Base-by-base conservation (phyloP, 2,329 filamentous ascomycete species). In the Immersiporthe knoxdaviesiana region DNA sequence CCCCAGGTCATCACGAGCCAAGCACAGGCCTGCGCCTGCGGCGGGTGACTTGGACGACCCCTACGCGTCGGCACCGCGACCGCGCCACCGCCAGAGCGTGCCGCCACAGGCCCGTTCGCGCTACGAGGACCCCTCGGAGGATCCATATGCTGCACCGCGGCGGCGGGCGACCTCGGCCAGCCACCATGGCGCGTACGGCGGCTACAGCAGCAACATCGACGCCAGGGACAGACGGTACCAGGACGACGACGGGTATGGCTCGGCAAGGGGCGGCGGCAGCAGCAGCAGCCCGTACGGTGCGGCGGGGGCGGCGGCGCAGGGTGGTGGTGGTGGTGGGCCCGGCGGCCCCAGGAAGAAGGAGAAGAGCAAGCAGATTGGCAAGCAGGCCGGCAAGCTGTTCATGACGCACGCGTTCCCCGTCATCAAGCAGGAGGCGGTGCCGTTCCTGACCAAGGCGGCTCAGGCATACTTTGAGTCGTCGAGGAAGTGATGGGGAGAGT, bases 361-460 rank as follows among this genome's bases (percentile, higher is more conserved):
- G 35, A 69, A 67, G 67, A n/a, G 65, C 63, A 71, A 69, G 67
- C 63, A 63, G 4, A 67, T 66, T 18, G 64, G 60, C 21, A 66
- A 71, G 61, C 67, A 71, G 64, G 69, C 69, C 1, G 69, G 69
- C 24, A 69, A 69, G 39, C 54, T 71, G 37, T 71, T 71, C 47
- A 71, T 71, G 69, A 69, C 67, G 47, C 69, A 71, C 12, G 69
- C 69, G 5, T 68, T 71, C 54, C 69, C 69, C 2, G 67, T 71
- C 11, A 71, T 71, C 44, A 71, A 69, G 67, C 68, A 71, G 61
- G 69, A 71, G 69, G 69, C 69, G 18, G 69, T 71, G 54, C 69
- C 69, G 8, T 67, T 71, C 21, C 27, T 71, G 64, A 71, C 69
- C 11, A 71, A 71, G 60, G 69, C 69, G 32, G 69, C 69, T 10